These are phyloP conservation scores for Conoideocrella luteorostrata DNA, from an alignment of 2,329 filamentous ascomycete species.

Conservation along the genomic window DNA sequence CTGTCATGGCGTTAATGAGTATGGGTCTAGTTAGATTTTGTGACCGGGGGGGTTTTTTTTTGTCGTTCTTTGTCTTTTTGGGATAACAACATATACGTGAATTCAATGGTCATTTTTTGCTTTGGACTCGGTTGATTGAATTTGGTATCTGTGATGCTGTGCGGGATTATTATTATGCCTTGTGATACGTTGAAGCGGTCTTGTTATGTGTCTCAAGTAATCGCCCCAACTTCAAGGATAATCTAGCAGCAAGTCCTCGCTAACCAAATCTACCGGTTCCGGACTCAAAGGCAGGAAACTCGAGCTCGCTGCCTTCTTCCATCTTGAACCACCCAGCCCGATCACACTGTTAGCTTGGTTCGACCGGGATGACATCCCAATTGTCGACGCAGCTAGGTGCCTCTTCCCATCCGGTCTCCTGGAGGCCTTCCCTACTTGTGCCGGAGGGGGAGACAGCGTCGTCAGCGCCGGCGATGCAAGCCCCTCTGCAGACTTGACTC, in stretches of 20 bases:
- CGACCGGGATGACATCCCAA: background rate
- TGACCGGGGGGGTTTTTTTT: no score
- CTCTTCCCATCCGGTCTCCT: background rate
- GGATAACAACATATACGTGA: no score
- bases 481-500: background rate
- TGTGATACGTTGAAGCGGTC: no score
- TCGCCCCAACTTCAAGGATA: background rate
- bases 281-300: background rate
- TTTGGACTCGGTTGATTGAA: no score
- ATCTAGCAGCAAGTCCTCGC: constrained; percentile 4
- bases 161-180: no score
- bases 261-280: background rate
- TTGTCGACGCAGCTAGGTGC: background rate
- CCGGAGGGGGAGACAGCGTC: background rate
- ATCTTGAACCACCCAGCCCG: constrained; percentile 4
- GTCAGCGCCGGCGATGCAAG: background rate
- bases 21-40: background rate
- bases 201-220: no score
- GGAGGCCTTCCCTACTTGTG: background rate
- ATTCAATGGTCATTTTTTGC: no score
- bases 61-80: no score
- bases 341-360: background rate
- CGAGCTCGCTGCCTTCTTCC: background rate
- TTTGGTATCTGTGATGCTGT: no score
- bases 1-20: background rate